phyloP scores from a whole-genome alignment of 805 yeast genomes.

The Pichia exigua region DNA sequence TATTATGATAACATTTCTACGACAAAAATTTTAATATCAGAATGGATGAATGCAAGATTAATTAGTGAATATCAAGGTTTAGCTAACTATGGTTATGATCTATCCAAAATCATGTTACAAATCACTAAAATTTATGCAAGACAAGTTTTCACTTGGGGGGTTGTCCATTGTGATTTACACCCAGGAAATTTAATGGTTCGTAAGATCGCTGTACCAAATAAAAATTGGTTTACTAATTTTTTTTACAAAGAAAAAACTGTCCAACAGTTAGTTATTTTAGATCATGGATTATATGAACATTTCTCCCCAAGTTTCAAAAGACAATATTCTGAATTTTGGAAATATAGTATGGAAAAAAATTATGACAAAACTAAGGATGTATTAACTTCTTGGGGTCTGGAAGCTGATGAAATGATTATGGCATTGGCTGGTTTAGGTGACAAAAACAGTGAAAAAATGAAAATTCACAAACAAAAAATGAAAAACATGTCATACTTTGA shows the following conservation, averaged over 20 bases:
- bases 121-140: constrained; percentile 45
- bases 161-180: constrained; percentile 71
- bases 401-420: constrained; percentile 53
- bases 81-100: constrained; percentile 31
- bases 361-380: constrained; percentile 38
- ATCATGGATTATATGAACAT: constrained; percentile 65
- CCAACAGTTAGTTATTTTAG: constrained; percentile 60
- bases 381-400: constrained; percentile 60
- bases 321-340: constrained; percentile 60
- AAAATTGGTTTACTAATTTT: constrained; percentile 2
- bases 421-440: constrained; percentile 24
- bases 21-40: constrained; percentile 49
- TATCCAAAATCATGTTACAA: constrained; percentile 37
- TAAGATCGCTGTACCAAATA: constrained; percentile 13
- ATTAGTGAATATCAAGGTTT: constrained; percentile 41
- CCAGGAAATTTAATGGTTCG: constrained; percentile 71
- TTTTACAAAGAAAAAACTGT: constrained; percentile 15
- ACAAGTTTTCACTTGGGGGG: constrained; percentile 60
- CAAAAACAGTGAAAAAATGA: constrained; percentile 27
- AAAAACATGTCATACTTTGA: constrained; percentile 31
- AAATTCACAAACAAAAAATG: constrained; percentile 22
- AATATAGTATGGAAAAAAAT: constrained; percentile 47
- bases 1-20: constrained; percentile 40
- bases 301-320: constrained; percentile 42
- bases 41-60: constrained; percentile 71